phyloP scores from a whole-genome alignment of 345 rosid species.

The Salix viminalis region DNA sequence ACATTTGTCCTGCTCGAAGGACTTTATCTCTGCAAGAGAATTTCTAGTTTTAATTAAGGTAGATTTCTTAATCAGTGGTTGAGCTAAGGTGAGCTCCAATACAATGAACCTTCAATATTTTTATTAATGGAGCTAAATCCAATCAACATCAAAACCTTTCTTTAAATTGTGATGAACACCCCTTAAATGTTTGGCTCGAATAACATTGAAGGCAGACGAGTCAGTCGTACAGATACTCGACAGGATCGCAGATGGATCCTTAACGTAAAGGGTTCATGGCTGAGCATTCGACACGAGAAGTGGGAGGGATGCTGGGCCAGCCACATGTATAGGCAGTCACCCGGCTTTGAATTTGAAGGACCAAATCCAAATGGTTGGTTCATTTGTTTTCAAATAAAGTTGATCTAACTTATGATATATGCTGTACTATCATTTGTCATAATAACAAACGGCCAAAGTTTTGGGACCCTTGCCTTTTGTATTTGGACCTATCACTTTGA shows the following conservation, averaged over 20 bases:
- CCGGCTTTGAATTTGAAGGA: neutral
- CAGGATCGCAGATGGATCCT: neutral
- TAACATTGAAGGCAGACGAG: neutral
- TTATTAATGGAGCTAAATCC: neutral
- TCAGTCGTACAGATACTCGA: neutral
- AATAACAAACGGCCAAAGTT: neutral
- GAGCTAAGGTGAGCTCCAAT: neutral
- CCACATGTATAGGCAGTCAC: neutral
- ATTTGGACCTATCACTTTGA: neutral
- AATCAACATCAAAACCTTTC: neutral
- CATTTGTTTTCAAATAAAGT: neutral
- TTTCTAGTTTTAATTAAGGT: neutral
- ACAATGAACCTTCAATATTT: neutral
- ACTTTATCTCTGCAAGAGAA: neutral
- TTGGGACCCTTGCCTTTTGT: neutral
- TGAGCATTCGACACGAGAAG: neutral
- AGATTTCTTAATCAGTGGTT: neutral
- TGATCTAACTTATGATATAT: neutral
- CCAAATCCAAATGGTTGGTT: no score
- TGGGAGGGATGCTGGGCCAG: neutral
- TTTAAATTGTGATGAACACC: neutral
- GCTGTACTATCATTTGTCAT: neutral
- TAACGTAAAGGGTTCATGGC: neutral
- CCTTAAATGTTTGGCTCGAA: no score
- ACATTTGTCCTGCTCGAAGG: conserved; percentile 1